Evolutionary conservation across 2,329 filamentous ascomycete genomes (phyloP).

Genomic region (Cordyceps militaris): DNA sequence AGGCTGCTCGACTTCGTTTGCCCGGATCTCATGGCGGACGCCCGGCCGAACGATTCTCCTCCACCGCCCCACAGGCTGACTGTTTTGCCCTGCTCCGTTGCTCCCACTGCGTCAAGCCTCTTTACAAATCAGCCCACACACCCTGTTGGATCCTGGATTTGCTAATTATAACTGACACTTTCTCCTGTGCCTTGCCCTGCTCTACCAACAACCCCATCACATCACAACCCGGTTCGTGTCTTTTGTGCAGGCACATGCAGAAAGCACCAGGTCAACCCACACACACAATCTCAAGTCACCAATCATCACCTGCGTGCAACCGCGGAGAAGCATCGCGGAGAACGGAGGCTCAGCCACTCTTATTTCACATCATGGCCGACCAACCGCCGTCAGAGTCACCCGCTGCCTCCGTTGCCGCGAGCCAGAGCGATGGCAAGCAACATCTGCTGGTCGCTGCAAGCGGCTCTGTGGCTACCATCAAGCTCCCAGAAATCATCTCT

Average conservation of each 20-base stretch:
- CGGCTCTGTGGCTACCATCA: conserved; percentile 77
- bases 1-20: neutral
- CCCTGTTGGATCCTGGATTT: neutral
- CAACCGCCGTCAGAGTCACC: neutral
- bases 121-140: neutral
- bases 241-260: neutral
- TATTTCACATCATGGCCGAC: neutral
- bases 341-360: neutral
- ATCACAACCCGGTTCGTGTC: neutral
- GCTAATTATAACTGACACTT: too few relatives aligned
- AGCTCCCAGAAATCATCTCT: conserved; percentile 60
- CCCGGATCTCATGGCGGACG: neutral
- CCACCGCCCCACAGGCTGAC: too few relatives aligned
- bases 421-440: conserved; percentile 32
- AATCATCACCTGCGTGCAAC: neutral
- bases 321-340: neutral
- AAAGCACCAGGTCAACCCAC: neutral
- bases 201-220: neutral
- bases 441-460: conserved; percentile 36
- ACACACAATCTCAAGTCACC: neutral
- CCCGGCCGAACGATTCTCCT: conserved; percentile 1
- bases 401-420: conserved; percentile 26
- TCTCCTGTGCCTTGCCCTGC: neutral
- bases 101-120: neutral
- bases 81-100: neutral